phyloP scores from a whole-genome alignment of 441 rosid genomes.

The Eruca vesicaria region DNA sequence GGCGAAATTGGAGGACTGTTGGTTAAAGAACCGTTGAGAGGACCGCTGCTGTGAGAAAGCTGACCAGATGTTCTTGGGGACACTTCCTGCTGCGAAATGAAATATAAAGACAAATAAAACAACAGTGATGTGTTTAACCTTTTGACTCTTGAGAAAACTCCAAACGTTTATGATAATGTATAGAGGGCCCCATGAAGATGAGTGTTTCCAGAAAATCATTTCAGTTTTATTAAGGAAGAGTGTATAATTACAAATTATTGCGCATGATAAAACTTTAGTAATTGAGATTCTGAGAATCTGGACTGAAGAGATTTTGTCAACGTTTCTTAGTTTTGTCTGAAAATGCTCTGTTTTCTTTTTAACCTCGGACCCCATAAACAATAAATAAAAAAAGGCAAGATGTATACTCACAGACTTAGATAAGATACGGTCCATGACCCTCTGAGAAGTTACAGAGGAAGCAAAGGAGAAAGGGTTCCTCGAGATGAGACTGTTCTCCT shows the following conservation, averaged over 20 bases:
- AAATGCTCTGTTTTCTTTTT: slow-evolving; percentile 19
- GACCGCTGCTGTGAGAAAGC: slow-evolving; percentile 97
- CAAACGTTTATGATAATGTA: slow-evolving; percentile 23
- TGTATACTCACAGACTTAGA: slow-evolving; percentile 80
- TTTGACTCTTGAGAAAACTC: slow-evolving; percentile 19
- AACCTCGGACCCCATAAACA: neutral
- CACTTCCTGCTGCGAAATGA: slow-evolving; percentile 69
- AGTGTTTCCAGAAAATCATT: slow-evolving; percentile 13
- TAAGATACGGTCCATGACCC: slow-evolving; percentile 90
- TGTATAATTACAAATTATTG: slow-evolving; percentile 19
- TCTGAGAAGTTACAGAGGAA: slow-evolving; percentile 80
- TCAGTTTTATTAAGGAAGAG: slow-evolving; percentile 16
- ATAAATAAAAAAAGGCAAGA: neutral
- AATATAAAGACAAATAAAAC: neutral
- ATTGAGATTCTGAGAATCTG: neutral
- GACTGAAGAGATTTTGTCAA: slow-evolving; percentile 3
- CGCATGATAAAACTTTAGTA: slow-evolving; percentile 20
- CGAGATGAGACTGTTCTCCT: slow-evolving; percentile 53
- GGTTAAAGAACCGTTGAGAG: slow-evolving; percentile 54
- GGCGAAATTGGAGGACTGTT: slow-evolving; percentile 96
- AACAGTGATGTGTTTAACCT: slow-evolving; percentile 13
- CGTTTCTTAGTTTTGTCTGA: slow-evolving; percentile 25
- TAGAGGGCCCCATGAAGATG: slow-evolving; percentile 21
- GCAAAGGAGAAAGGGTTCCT: slow-evolving; percentile 90
- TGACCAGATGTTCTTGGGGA: slow-evolving; percentile 95